Percentiles rank a stretch among this genome's conserved stretches.
phyloP scores from a whole-genome alignment of 2,329 filamentous ascomycete genomes.

The Rutstroemia sp. region DNA sequence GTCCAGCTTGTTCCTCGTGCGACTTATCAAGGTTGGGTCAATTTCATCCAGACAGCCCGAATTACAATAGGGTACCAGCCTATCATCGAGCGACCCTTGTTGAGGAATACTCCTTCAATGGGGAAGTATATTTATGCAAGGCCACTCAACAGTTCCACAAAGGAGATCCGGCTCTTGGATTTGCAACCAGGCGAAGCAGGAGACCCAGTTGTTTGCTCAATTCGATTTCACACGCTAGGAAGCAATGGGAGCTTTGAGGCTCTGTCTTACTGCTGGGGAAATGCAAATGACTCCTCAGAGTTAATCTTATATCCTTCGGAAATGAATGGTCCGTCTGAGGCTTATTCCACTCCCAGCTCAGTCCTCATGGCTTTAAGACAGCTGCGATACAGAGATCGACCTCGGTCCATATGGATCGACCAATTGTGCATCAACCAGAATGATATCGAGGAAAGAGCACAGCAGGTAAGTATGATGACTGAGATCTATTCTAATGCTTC shows the following conservation, averaged over 20 bases:
- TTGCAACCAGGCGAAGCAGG: too few species aligned
- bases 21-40: too few species aligned
- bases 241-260: background rate
- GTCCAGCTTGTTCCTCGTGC: too few species aligned
- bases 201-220: too few species aligned
- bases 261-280: background rate
- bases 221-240: too few species aligned
- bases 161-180: too few species aligned
- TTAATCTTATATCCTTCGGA: background rate
- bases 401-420: conserved; percentile 2
- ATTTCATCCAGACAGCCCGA: too few species aligned
- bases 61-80: too few species aligned
- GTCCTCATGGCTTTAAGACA: background rate
- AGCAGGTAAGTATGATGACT: conserved; percentile 2
- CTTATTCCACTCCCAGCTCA: background rate
- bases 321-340: background rate
- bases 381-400: background rate
- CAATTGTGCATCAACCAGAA: conserved; percentile 8
- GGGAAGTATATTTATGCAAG: too few species aligned
- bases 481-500: background rate
- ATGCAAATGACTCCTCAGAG: background rate
- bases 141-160: too few species aligned
- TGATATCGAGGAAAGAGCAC: background rate
- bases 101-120: too few species aligned
- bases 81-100: too few species aligned